Evolutionary conservation across 2,329 filamentous ascomycete species (phyloP).

Genomic region (Fusarium anthophilum): DNA sequence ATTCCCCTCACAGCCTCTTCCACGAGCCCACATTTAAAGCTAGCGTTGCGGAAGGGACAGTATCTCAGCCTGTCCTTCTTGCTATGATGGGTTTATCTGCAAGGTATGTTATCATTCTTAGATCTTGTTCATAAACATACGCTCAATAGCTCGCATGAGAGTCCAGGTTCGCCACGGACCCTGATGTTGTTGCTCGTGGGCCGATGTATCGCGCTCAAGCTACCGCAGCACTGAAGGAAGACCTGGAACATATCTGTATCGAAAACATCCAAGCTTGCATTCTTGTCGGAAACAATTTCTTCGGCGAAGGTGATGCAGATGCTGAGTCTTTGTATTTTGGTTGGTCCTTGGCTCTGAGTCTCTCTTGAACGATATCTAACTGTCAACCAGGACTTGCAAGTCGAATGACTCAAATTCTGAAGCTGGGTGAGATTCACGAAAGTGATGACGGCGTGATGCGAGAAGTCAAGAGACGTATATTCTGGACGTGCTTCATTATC

Average conservation of each 20-base stretch:
- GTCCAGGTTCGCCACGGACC: slow-evolving; percentile 15
- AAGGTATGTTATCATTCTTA: not conserved
- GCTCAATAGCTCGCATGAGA: not conserved
- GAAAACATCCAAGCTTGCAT: slow-evolving; percentile 49
- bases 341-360: not conserved
- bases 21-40: slow-evolving; percentile 30
- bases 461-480: slow-evolving; percentile 46
- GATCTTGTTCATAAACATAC: not conserved
- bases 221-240: slow-evolving; percentile 39
- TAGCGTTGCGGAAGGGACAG: slow-evolving; percentile 12
- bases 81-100: slow-evolving; percentile 37
- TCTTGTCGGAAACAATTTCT: slow-evolving; percentile 45
- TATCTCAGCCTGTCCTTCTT: slow-evolving; percentile 26
- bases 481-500: slow-evolving; percentile 48
- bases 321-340: slow-evolving; percentile 49
- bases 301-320: slow-evolving; percentile 44
- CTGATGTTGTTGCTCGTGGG: slow-evolving; percentile 26
- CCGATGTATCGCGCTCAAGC: slow-evolving; percentile 26
- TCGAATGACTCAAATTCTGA: slow-evolving; percentile 48
- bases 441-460: slow-evolving; percentile 38
- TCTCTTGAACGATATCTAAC: not conserved
- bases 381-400: slow-evolving; percentile 39
- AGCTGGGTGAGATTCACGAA: slow-evolving; percentile 31
- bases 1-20: slow-evolving; percentile 38
- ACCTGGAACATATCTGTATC: slow-evolving; percentile 45